These are phyloP conservation scores for Hypholoma sublateritium DNA, from an alignment of 768 basidiomycete genomes.

Conservation along the genomic window DNA sequence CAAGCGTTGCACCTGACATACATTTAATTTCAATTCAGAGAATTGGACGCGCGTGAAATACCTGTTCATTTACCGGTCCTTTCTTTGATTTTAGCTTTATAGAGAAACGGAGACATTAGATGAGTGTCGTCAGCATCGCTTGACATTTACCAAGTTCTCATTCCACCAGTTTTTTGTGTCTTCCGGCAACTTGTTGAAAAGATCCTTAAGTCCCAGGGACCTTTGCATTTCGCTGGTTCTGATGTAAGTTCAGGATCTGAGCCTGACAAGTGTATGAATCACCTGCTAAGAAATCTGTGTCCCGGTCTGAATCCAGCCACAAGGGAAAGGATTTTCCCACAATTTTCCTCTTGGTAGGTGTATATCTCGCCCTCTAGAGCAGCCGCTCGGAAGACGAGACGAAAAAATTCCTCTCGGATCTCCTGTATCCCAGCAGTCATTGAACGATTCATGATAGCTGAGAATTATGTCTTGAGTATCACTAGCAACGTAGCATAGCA, in stretches of 20 bases:
- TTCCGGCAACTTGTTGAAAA: background rate
- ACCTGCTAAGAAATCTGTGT: background rate
- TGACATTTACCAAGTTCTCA: background rate
- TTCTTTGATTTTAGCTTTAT: background rate
- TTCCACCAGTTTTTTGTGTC: constrained; percentile 1
- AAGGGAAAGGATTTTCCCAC: background rate
- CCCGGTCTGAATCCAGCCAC: background rate
- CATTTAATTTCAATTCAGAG: background rate
- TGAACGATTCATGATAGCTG: background rate
- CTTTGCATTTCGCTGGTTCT: background rate
- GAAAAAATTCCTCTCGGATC: background rate
- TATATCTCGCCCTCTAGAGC: background rate
- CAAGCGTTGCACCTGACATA: background rate
- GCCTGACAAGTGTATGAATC: background rate
- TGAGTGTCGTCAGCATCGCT: background rate
- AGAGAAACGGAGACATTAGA: background rate
- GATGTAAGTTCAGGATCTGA: background rate
- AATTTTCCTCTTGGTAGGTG: background rate
- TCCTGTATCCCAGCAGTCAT: background rate
- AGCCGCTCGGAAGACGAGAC: background rate
- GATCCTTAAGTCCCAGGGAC: background rate
- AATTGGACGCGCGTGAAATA: background rate
- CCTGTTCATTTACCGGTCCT: background rate
- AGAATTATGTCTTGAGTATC: background rate
- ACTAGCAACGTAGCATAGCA: background rate